Percentiles rank a stretch among this genome's conserved stretches.
Evolutionary conservation across 768 basidiomycete species (phyloP).

Genomic region (Boletus barrowsii): DNA sequence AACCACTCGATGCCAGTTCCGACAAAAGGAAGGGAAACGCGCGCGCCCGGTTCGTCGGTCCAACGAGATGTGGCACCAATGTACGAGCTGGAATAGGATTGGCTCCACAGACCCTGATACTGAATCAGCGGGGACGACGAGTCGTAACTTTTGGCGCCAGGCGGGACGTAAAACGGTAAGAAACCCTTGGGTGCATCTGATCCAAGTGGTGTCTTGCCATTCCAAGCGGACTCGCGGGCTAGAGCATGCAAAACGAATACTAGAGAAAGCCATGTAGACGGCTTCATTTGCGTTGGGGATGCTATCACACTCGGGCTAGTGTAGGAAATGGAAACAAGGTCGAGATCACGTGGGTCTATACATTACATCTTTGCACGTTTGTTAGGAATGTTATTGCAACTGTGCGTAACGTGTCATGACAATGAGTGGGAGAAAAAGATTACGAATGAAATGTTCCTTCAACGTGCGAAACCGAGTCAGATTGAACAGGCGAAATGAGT

Average conservation of each 20-base stretch:
- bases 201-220: conserved; percentile 53
- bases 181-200: conserved; percentile 47
- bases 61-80: conserved; percentile 48
- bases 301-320: no score
- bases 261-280: conserved; percentile 1
- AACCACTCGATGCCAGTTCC: conserved; percentile 82
- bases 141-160: conserved; percentile 67
- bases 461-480: conserved; percentile 19
- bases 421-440: conserved; percentile 20
- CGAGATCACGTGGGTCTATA: conserved; percentile 22
- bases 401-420: conserved; percentile 32
- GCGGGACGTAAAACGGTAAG: conserved; percentile 71
- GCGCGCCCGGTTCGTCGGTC: conserved; percentile 48
- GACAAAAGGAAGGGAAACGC: conserved; percentile 56
- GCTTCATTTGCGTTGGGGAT: conserved; percentile 8
- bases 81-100: conserved; percentile 50
- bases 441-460: conserved; percentile 25
- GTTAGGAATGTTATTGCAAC: conserved; percentile 30
- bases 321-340: neutral
- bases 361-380: neutral
- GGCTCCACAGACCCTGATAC: conserved; percentile 59
- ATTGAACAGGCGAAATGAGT: conserved; percentile 25
- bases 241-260: conserved; percentile 3
- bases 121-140: conserved; percentile 65
- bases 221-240: conserved; percentile 57